Conservation (phyloP, 2,329 filamentous ascomycete genomes). For the Clonostachys rosea region DNA sequence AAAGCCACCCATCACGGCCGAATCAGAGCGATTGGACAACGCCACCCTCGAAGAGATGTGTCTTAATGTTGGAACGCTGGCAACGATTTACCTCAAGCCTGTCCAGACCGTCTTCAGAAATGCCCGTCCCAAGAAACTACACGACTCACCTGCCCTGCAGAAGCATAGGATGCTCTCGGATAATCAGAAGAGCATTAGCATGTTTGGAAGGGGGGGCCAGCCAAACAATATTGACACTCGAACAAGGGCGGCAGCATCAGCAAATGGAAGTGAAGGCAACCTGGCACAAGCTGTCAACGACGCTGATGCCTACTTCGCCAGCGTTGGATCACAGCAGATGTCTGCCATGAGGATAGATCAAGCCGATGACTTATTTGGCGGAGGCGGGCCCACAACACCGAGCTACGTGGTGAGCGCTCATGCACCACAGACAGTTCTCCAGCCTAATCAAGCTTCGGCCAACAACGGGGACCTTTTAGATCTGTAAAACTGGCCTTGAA, state of each 20-base stretch:
- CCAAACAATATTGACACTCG: conserved; percentile 44
- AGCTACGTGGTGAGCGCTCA: conserved; percentile 79
- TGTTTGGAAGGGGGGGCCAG: conserved; percentile 49
- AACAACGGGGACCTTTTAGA: conserved; percentile 70
- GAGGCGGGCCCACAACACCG: conserved; percentile 43
- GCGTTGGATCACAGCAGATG: conserved; percentile 70
- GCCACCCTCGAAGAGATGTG: conserved; percentile 95
- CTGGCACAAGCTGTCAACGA: conserved; percentile 71
- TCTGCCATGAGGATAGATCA: conserved; percentile 63
- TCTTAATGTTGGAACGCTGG: conserved; percentile 89
- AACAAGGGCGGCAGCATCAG: conserved; percentile 17
- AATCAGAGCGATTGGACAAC: conserved; percentile 90
- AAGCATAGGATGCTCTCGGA: conserved; percentile 54
- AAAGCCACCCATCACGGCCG: conserved; percentile 93
- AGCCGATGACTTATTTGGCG: conserved; percentile 55
- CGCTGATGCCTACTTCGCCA: conserved; percentile 86
- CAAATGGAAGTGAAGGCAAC: conserved; percentile 32
- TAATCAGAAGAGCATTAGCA: conserved; percentile 54
- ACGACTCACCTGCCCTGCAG: conserved; percentile 83
- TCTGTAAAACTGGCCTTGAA: conserved; percentile 35
- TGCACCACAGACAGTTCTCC: conserved; percentile 70
- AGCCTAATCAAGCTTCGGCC: conserved; percentile 59
- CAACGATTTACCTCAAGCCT: conserved; percentile 96
- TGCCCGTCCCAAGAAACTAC: conserved; percentile 73
- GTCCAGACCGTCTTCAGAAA: conserved; percentile 95